phyloP scores from a whole-genome alignment of 768 basidiomycete genomes.

The Leucogyrophana mollusca region DNA sequence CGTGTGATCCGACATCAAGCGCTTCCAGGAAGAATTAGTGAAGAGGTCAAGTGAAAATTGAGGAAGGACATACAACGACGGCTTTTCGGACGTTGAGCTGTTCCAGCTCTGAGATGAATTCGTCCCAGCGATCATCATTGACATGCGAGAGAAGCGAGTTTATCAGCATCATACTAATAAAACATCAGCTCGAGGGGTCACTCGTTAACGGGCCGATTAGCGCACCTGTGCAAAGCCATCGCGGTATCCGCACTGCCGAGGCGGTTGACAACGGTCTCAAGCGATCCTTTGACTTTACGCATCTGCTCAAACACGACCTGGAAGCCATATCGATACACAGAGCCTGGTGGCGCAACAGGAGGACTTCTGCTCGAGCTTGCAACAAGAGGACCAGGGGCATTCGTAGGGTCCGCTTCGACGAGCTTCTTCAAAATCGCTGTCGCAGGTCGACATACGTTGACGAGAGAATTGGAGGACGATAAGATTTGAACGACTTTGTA shows the following conservation, averaged over 20 bases:
- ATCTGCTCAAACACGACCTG: slow-evolving; percentile 80
- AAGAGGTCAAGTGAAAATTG: slow-evolving; percentile 5
- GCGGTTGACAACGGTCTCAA: slow-evolving; percentile 81
- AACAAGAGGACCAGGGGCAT: slow-evolving; percentile 54
- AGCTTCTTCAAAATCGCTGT: slow-evolving; percentile 88
- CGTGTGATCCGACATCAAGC: slow-evolving; percentile 79
- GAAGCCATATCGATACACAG: slow-evolving; percentile 83
- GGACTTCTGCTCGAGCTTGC: slow-evolving; percentile 61
- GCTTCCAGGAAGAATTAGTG: slow-evolving; percentile 39
- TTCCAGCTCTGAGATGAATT: slow-evolving; percentile 75
- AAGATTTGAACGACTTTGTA: slow-evolving; percentile 75
- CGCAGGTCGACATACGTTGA: slow-evolving; percentile 91
- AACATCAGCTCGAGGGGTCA: slow-evolving; percentile 9
- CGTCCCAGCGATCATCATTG: slow-evolving; percentile 75
- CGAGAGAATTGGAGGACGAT: slow-evolving; percentile 68
- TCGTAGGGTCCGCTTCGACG: slow-evolving; percentile 81
- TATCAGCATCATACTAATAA: slow-evolving; percentile 81
- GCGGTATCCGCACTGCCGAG: slow-evolving; percentile 81
- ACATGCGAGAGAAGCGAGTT: slow-evolving; percentile 82
- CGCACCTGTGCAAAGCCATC: slow-evolving; percentile 79
- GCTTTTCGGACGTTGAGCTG: slow-evolving; percentile 76
- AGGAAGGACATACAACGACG: slow-evolving; percentile 59
- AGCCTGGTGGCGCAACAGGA: slow-evolving; percentile 58
- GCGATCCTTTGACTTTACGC: slow-evolving; percentile 62
- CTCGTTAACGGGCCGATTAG: neutral